A percentile compares a stretch with the other conserved stretches of the same genome.
These are phyloP conservation scores for Fusarium redolens DNA, from an alignment of 2,329 filamentous ascomycete genomes.

Conservation along the genomic window DNA sequence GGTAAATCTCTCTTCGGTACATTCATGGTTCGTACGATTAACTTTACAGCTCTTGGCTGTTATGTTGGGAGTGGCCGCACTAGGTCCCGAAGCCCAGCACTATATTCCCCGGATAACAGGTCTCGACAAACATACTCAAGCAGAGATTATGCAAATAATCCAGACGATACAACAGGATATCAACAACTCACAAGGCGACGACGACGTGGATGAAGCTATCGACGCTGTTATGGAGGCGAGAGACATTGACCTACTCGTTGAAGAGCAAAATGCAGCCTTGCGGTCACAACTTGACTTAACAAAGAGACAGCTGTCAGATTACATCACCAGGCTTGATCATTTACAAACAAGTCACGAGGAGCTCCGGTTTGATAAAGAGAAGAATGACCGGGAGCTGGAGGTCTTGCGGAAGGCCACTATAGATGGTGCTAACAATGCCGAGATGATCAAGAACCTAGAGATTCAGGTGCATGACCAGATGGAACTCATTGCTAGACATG, in stretches of 20 bases:
- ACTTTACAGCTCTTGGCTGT: conserved; percentile 67
- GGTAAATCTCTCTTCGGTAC: conserved; percentile 47
- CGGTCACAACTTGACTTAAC: conserved; percentile 63
- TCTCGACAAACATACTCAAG: conserved; percentile 57
- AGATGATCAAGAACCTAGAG: conserved; percentile 65
- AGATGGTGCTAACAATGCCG: conserved; percentile 64
- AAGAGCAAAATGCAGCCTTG: conserved; percentile 65
- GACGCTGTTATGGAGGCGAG: conserved; percentile 57
- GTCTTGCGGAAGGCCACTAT: conserved; percentile 61
- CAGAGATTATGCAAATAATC: conserved; percentile 59
- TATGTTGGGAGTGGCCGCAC: conserved; percentile 69
- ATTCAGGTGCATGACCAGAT: conserved; percentile 73
- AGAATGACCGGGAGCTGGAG: conserved; percentile 65
- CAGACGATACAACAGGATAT: conserved; percentile 55
- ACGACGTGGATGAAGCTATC: conserved; percentile 54
- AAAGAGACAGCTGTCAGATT: conserved; percentile 68
- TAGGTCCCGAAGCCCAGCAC: conserved; percentile 65
- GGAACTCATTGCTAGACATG: conserved; percentile 72
- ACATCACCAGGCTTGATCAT: conserved; percentile 69
- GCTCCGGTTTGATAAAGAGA: conserved; percentile 71
- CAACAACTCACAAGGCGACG: conserved; percentile 51
- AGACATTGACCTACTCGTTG: conserved; percentile 67
- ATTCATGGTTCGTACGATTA: neutral
- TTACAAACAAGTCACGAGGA: conserved; percentile 73
- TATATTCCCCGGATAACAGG: conserved; percentile 62